phyloP scores from a whole-genome alignment of 2,329 filamentous ascomycete genomes.

The Penicillium sp. region DNA sequence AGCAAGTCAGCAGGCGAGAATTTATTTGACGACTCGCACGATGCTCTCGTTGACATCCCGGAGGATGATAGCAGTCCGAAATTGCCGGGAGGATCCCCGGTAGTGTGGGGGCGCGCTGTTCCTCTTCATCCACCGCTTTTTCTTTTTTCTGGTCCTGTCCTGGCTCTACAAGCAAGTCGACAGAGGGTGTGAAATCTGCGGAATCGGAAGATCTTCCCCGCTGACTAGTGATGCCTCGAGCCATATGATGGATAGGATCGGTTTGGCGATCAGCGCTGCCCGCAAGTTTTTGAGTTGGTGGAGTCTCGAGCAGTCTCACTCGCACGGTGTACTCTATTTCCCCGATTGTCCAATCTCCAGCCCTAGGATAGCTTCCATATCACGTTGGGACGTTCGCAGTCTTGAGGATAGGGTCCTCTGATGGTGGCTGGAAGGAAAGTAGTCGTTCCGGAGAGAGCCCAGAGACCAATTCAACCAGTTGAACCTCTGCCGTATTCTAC shows the following conservation, averaged over 20 bases:
- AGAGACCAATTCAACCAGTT: too few relatives aligned
- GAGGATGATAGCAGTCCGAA: constrained; percentile 15
- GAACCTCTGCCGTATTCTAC: neutral
- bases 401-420: neutral
- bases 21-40: neutral
- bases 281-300: constrained; percentile 10
- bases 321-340: neutral
- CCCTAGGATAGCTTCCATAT: neutral
- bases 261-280: constrained; percentile 24
- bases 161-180: too few relatives aligned
- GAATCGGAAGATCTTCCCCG: constrained; percentile 1
- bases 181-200: too few relatives aligned
- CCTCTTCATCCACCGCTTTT: constrained; percentile 7
- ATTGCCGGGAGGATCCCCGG: constrained; percentile 5
- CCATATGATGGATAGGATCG: neutral
- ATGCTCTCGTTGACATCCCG: neutral
- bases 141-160: neutral
- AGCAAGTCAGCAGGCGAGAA: neutral
- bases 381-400: neutral
- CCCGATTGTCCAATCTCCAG: neutral
- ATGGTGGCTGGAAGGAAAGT: neutral
- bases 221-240: neutral
- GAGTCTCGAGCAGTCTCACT: neutral
- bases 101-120: constrained; percentile 16
- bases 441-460: neutral